A percentile compares a stretch with the other conserved stretches of the same genome.
These are phyloP conservation scores for Annona cherimola DNA, from an alignment of 164 flowering plant genomes.

Conservation along the genomic window DNA sequence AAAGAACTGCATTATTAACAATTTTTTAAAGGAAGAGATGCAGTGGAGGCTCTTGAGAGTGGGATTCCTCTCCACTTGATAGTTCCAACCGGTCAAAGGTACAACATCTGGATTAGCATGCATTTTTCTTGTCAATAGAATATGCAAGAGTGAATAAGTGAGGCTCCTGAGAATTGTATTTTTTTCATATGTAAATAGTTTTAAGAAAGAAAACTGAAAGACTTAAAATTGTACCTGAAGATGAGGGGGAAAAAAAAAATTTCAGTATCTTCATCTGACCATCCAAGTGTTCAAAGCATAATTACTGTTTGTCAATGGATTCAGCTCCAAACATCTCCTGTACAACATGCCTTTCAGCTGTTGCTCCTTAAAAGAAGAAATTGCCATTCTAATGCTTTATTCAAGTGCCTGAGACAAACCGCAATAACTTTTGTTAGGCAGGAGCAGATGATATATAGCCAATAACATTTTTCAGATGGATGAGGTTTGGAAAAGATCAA, in stretches of 20 bases:
- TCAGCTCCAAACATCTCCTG: constrained; percentile 18
- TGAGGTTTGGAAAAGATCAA: neutral
- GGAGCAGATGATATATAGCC: neutral
- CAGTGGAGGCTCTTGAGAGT: neutral
- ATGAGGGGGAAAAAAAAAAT: neutral
- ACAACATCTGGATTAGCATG: neutral
- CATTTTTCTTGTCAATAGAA: neutral
- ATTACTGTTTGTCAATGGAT: constrained; percentile 22
- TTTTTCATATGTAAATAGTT: neutral
- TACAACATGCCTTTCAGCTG: constrained; percentile 16
- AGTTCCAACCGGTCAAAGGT: neutral
- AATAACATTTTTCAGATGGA: constrained; percentile 8
- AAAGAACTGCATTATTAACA: neutral
- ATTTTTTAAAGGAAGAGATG: neutral
- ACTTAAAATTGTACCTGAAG: constrained; percentile 17
- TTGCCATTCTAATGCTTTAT: constrained; percentile 1
- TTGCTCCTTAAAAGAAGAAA: constrained; percentile 2
- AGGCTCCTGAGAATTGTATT: too few species aligned
- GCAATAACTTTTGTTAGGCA: constrained; percentile 6
- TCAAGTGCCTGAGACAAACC: constrained; percentile 4
- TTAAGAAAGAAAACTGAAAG: neutral
- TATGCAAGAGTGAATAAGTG: too few species aligned
- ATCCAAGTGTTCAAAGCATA: constrained; percentile 4
- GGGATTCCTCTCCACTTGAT: neutral
- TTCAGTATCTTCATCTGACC: constrained; percentile 2